Evolutionary conservation across 176 grass and related monocot species (phyloP), one percentile per base, ranked within the genome.

Genomic region (Oropetium thomaeum): DNA sequence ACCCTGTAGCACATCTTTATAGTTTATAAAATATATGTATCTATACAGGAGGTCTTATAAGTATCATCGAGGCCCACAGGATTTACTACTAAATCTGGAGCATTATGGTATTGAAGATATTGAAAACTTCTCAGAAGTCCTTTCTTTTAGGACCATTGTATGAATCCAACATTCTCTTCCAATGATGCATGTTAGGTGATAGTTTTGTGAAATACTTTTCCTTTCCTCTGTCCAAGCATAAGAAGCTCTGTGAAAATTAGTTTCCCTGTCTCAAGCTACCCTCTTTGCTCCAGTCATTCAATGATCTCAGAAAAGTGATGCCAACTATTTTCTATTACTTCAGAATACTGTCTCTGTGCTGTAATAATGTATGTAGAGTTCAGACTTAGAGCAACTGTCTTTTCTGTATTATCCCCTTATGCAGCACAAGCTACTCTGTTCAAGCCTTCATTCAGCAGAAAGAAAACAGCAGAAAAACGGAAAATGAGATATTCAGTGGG

Each of bases 371-470:
- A 28, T 75, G 1, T 10, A 60, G 4, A 60, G 57, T 60, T 4
- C 57, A 32, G 73, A 62, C 27, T 47, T 25, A 34, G 20, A 34
- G 14, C 42, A 22, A 12, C 11, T 45, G 15, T 70, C 52, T 3
- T 38, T 25, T 69, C 19, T 82, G 22, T 70, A 58, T 54, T 49
- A 12, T 65, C 60, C 64, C 70, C 29, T 64, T 77, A 45, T 77
- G 55, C 77, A 87, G 76, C 80, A 67, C 64, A 80, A 13, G 40
- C 64, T 87, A 37, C 20, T 6, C 45, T 82, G 8, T 65, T 82
- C 48, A 87, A 77, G 69, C 90, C 80, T 76, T 73, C 80, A 73
- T 97, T 93, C 70, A 60, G 62, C 22, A 88, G 79, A 86, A 84
- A 42, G 35, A 88, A 89, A 81, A 33, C 41, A 49, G 71, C 33